Base-by-base conservation (phyloP, 106 monocot species). In the Xerophyta viscosa region DNA sequence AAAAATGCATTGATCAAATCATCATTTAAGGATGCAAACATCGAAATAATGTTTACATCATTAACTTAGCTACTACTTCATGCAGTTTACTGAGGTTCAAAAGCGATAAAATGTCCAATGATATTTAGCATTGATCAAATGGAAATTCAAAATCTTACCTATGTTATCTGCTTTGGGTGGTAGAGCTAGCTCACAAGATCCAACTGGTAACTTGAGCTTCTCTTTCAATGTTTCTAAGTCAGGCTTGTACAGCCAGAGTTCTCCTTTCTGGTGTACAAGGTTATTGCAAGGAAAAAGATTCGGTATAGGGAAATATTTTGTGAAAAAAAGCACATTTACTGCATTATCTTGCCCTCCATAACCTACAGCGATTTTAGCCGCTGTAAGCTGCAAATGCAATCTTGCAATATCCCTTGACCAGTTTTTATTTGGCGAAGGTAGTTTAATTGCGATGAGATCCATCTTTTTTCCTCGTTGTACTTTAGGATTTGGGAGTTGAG, bases 321-420 rank as follows among this genome's bases (percentile, higher is more conserved):
- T 80, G 9, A 89, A 65, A 39, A 89, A 63, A 7, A 88, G 69
- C 13, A 84, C 83, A 57, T 73, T 72, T 10, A 69, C 60, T 8
- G 6, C 36, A 17, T 46, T 20, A 10, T 53, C 50, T 11, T 44
- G 45, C 57, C 46, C 70, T 0, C 29, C 27, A 18, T 48, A 48
- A 45, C 25, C 50, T 8, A 56, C 65, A 8, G 78, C 83, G 27
- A 89, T 28, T 67, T 84, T 84, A 4, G 88, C 83, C 6, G 88
- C 83, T 0, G 83, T 47, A 13, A 80, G 58, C 51, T 89, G 88
- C 60, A 89, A 60, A 54, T 89, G 88, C 52, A 89, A 48, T 36
- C 79, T 57, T n/a, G 69, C 67, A 13, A 89, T 62, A 57, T 89
- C 83, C 54, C 88, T 76, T 9, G 73, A 67, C 88, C 88, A 84